Evolutionary conservation across 1,284 basidiomycete species (phyloP).

Genomic region (Wolfiporia cocos): DNA sequence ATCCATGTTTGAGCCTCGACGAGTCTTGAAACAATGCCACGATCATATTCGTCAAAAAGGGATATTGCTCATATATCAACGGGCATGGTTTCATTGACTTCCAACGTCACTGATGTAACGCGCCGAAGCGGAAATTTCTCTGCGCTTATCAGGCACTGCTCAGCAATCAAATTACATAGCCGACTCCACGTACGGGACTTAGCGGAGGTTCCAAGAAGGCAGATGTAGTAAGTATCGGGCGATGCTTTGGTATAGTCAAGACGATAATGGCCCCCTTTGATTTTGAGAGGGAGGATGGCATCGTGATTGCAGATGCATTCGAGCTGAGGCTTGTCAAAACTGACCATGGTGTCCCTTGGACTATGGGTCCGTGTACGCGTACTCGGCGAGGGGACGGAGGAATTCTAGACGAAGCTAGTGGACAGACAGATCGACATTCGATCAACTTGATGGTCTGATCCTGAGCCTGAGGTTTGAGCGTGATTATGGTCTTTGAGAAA

Average conservation of each 20-base stretch:
- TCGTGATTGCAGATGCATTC: constrained; percentile 28
- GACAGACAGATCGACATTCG: too few relatives aligned
- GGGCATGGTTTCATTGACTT: too few relatives aligned
- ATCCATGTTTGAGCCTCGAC: too few relatives aligned
- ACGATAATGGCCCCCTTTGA: constrained; percentile 21
- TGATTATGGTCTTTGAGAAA: constrained; percentile 18
- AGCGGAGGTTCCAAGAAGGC: background rate
- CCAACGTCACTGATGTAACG: too few relatives aligned
- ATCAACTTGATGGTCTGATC: constrained; percentile 9
- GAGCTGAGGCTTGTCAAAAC: constrained; percentile 18
- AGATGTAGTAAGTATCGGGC: constrained; percentile 1
- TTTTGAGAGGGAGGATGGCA: constrained; percentile 17
- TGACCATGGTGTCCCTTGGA: constrained; percentile 10
- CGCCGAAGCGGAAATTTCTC: too few relatives aligned
- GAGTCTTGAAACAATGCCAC: too few relatives aligned
- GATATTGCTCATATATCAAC: too few relatives aligned
- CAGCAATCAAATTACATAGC: too few relatives aligned
- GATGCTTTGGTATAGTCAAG: constrained; percentile 13
- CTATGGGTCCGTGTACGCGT: constrained; percentile 9
- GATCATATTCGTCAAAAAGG: too few relatives aligned
- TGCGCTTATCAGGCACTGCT: too few relatives aligned
- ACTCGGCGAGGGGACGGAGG: constrained; percentile 19
- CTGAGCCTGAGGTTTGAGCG: constrained; percentile 11
- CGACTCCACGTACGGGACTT: too few relatives aligned
- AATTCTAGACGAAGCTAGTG: constrained; percentile 6